A percentile compares a stretch with the other conserved stretches of the same genome.
Conservation (phyloP, 768 basidiomycete genomes). For the Lentinula raphanica region DNA sequence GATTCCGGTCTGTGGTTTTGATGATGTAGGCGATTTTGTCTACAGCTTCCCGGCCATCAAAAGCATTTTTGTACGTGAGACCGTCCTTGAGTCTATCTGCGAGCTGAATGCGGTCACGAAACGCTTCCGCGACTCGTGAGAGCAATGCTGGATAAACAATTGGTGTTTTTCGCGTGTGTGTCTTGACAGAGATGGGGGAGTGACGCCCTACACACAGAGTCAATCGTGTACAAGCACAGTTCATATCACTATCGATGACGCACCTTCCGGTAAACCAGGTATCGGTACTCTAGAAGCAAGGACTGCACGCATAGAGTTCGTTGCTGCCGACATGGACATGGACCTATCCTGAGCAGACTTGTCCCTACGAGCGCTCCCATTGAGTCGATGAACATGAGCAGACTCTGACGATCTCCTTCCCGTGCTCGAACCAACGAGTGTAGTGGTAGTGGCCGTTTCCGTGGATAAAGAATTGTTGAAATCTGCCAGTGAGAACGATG, state of each 20-base stretch:
- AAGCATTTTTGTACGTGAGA: conserved; percentile 91
- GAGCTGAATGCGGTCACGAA: conserved; percentile 74
- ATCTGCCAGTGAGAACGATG: conserved; percentile 31
- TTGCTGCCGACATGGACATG: conserved; percentile 70
- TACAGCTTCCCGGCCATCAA: conserved; percentile 95
- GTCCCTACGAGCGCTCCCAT: conserved; percentile 47
- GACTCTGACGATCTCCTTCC: conserved; percentile 70
- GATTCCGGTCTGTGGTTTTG: conserved; percentile 95
- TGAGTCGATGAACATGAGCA: conserved; percentile 48
- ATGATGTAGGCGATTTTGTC: conserved; percentile 97
- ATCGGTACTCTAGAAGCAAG: conserved; percentile 32
- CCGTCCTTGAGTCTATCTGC: conserved; percentile 89
- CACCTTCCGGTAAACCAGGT: conserved; percentile 31
- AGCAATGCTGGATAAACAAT: conserved; percentile 94
- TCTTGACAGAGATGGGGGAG: conserved; percentile 29
- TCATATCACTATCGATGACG: neutral
- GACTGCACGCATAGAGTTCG: conserved; percentile 43
- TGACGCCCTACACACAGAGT: conserved; percentile 18
- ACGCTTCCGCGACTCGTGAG: conserved; percentile 90
- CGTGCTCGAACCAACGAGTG: conserved; percentile 16
- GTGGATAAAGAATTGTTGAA: conserved; percentile 19
- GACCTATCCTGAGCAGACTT: conserved; percentile 63
- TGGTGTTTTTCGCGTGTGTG: conserved; percentile 50
- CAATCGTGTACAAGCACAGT: conserved; percentile 13
- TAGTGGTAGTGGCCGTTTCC: conserved; percentile 29